phyloP scores from a whole-genome alignment of 116 monocot species.

The Zostera marina region DNA sequence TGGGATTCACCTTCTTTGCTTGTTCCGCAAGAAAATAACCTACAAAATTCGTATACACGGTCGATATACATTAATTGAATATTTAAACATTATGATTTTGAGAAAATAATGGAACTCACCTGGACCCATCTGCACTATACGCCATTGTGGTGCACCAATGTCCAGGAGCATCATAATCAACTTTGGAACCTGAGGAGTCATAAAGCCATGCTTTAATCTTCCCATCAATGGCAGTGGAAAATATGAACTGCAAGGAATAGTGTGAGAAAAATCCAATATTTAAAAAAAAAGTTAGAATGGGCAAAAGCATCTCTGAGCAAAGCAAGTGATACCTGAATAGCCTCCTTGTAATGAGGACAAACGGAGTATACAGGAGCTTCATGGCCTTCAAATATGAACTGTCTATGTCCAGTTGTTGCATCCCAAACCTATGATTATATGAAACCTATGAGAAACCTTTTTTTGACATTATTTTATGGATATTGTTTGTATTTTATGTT shows the following conservation, averaged over 20 bases:
- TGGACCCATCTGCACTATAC: conserved; percentile 62
- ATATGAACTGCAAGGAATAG: conserved; percentile 42
- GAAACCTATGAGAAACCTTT: background rate
- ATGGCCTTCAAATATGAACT: conserved; percentile 76
- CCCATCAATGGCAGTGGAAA: conserved; percentile 60
- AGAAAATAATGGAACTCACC: conserved; percentile 12
- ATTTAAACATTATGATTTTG: background rate
- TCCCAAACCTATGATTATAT: conserved; percentile 65
- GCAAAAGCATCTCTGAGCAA: background rate
- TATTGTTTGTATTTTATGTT: background rate
- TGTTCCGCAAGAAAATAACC: conserved; percentile 91
- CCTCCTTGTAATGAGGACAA: conserved; percentile 80
- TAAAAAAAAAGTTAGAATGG: background rate
- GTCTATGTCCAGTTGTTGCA: conserved; percentile 62
- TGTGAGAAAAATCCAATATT: background rate
- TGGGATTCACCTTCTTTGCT: conserved; percentile 88
- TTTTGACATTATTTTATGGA: background rate
- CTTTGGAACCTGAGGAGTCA: conserved; percentile 49
- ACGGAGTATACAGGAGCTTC: conserved; percentile 92
- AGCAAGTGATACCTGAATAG: conserved; percentile 43
- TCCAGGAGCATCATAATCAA: conserved; percentile 74
- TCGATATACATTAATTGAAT: background rate
- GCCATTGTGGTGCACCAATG: conserved; percentile 63
- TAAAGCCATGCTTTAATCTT: conserved; percentile 82
- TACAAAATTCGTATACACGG: conserved; percentile 14